A percentile compares a stretch with the other conserved stretches of the same genome.
Evolutionary conservation across 2,329 filamentous ascomycete species (phyloP).

Genomic region (Plenodomus biglobosus): DNA sequence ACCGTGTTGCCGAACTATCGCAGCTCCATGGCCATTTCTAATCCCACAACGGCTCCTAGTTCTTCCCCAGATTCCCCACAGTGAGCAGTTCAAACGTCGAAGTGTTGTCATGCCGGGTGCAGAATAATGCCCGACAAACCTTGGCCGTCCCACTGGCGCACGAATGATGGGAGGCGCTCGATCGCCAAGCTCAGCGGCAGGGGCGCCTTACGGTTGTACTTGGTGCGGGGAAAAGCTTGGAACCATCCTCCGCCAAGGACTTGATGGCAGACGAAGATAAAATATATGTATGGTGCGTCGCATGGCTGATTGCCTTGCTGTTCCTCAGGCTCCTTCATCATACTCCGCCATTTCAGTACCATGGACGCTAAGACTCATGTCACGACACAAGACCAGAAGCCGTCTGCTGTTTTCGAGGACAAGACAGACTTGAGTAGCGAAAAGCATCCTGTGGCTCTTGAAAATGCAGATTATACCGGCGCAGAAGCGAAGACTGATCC

Average conservation of each 20-base stretch:
- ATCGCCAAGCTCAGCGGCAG: constrained; percentile 11
- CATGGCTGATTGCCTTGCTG: background rate
- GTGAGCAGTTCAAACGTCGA: background rate
- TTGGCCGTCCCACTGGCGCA: constrained; percentile 1
- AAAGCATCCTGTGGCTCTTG: constrained; percentile 15
- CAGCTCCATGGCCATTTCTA: background rate
- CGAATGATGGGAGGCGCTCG: background rate
- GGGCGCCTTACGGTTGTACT: constrained; percentile 5
- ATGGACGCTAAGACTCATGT: constrained; percentile 10
- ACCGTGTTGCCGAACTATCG: background rate
- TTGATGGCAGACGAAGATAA: constrained; percentile 2
- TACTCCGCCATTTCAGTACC: background rate
- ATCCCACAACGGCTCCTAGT: constrained; percentile 1
- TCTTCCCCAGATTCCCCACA: background rate
- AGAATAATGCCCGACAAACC: constrained; percentile 7
- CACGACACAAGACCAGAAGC: constrained; percentile 20
- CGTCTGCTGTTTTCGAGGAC: constrained; percentile 17
- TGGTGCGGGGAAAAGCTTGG: constrained; percentile 26
- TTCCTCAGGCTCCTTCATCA: background rate
- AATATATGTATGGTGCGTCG: background rate
- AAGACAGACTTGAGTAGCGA: constrained; percentile 18
- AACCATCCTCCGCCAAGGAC: constrained; percentile 18
- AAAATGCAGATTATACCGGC: constrained; percentile 33
- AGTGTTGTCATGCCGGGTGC: background rate
- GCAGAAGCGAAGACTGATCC: constrained; percentile 38